Percentiles rank a stretch among this genome's conserved stretches.
These are phyloP conservation scores for Fomitopsis serialis DNA, from an alignment of 768 basidiomycete genomes.

Conservation along the genomic window DNA sequence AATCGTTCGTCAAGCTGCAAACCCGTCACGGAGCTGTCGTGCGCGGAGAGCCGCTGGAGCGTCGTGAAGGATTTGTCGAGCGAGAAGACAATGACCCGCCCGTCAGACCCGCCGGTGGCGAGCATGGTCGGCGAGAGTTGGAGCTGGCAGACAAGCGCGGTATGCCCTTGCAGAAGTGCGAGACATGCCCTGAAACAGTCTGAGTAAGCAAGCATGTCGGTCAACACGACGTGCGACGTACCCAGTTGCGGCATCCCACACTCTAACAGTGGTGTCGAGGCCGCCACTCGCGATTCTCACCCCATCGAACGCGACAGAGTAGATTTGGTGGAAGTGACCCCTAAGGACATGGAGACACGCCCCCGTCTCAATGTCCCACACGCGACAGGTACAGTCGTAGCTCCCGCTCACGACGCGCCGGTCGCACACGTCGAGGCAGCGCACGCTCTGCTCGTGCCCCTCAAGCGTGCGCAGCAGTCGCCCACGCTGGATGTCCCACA, in stretches of 20 bases:
- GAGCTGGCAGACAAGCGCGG: slow-evolving; percentile 86
- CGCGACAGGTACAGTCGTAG: slow-evolving; percentile 85
- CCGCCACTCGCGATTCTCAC: slow-evolving; percentile 76
- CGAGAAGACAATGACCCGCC: slow-evolving; percentile 72
- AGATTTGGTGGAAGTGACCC: slow-evolving; percentile 87
- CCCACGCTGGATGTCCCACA: slow-evolving; percentile 92
- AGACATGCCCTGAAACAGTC: slow-evolving; percentile 54
- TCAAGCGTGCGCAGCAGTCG: slow-evolving; percentile 54
- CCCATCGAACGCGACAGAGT: slow-evolving; percentile 89
- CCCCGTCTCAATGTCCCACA: slow-evolving; percentile 91
- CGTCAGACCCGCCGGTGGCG: slow-evolving; percentile 85
- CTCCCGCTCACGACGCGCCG: slow-evolving; percentile 85
- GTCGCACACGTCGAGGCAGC: slow-evolving; percentile 86
- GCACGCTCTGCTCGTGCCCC: slow-evolving; percentile 79
- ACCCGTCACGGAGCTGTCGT: slow-evolving; percentile 82
- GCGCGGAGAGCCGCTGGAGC: slow-evolving; percentile 71
- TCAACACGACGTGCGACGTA: slow-evolving; percentile 28
- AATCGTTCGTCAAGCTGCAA: slow-evolving; percentile 83
- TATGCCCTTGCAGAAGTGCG: slow-evolving; percentile 87
- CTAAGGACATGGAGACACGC: slow-evolving; percentile 75
- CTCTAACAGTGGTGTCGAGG: slow-evolving; percentile 88
- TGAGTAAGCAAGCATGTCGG: neutral
- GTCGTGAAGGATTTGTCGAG: slow-evolving; percentile 37
- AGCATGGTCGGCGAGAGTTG: slow-evolving; percentile 69
- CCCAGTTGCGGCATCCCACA: slow-evolving; percentile 89